These are phyloP conservation scores for Calonectria ilicicola DNA, from an alignment of 2,329 filamentous ascomycete species.

Conservation along the genomic window DNA sequence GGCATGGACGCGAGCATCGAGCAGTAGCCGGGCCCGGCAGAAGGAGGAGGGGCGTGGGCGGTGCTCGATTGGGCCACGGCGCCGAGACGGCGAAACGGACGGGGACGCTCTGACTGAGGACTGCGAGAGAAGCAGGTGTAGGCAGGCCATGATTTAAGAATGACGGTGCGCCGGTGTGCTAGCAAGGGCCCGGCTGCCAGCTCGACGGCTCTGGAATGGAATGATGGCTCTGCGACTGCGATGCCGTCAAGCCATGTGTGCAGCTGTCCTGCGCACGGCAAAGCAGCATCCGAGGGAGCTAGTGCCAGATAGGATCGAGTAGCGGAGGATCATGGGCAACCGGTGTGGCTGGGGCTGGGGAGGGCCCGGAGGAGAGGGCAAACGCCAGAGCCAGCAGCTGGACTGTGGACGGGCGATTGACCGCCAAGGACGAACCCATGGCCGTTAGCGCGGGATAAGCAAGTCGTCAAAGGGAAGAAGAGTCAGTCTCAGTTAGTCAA, in stretches of 20 bases:
- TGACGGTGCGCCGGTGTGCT: neutral
- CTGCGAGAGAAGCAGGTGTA: neutral
- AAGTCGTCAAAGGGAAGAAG: neutral
- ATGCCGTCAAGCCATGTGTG: slow-evolving; percentile 5
- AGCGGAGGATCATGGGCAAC: slow-evolving; percentile 8
- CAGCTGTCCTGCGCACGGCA: neutral
- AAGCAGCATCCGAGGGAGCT: neutral
- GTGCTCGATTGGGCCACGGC: slow-evolving; percentile 5
- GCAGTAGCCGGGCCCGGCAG: neutral
- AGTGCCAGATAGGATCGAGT: slow-evolving; percentile 1
- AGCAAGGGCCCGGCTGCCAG: neutral
- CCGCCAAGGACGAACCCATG: slow-evolving; percentile 7
- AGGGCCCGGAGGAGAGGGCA: neutral
- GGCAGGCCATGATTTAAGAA: neutral
- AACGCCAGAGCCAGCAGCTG: slow-evolving; percentile 4
- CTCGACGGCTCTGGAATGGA: neutral
- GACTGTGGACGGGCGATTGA: neutral
- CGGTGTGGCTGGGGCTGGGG: slow-evolving; percentile 18
- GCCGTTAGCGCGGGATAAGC: neutral
- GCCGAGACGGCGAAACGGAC: slow-evolving; percentile 1
- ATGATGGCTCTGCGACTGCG: neutral
- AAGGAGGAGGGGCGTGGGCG: neutral
- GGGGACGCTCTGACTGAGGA: neutral
- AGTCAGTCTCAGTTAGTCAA: neutral
- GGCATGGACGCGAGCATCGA: neutral